Conservation (phyloP, 495 filamentous ascomycete genomes). For the Penicillium alfredii region DNA sequence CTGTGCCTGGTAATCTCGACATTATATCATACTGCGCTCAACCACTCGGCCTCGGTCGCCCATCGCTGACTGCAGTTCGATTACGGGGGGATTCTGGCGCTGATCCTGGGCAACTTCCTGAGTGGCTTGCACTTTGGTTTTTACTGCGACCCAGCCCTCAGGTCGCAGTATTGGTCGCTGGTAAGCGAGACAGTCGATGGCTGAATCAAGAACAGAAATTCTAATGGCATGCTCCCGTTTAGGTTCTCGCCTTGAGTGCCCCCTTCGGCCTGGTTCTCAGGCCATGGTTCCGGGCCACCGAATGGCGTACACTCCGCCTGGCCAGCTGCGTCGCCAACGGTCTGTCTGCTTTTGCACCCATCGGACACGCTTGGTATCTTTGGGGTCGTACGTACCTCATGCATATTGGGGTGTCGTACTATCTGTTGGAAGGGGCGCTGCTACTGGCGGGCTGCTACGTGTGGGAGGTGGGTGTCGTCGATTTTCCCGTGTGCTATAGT, state of each 20-base stretch:
- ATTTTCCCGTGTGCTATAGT: neutral
- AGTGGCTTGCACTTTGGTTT: constrained; percentile 22
- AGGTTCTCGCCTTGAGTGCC: constrained; percentile 8
- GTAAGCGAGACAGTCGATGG: constrained; percentile 7
- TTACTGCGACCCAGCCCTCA: constrained; percentile 13
- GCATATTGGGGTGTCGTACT: constrained; percentile 42
- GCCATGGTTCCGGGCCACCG: constrained; percentile 10
- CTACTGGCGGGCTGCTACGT: constrained; percentile 30
- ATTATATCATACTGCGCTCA: constrained; percentile 16
- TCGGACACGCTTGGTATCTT: constrained; percentile 38
- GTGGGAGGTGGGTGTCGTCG: constrained; percentile 10
- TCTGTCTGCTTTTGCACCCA: constrained; percentile 42
- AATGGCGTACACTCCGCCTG: constrained; percentile 25
- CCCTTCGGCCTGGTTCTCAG: constrained; percentile 20
- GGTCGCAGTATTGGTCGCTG: constrained; percentile 14
- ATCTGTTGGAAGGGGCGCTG: constrained; percentile 30
- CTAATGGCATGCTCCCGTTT: neutral
- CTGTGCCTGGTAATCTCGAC: constrained; percentile 13
- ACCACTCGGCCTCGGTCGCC: constrained; percentile 11
- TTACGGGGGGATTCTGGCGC: constrained; percentile 16
- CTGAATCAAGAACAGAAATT: neutral
- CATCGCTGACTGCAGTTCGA: constrained; percentile 11
- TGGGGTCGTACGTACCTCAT: constrained; percentile 36
- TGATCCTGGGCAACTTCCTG: constrained; percentile 19
- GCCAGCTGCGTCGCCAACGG: constrained; percentile 43